These are phyloP conservation scores for Yamadazyma kanchanaburiensis DNA, from an alignment of 1,139 yeast genomes.

Conservation along the genomic window DNA sequence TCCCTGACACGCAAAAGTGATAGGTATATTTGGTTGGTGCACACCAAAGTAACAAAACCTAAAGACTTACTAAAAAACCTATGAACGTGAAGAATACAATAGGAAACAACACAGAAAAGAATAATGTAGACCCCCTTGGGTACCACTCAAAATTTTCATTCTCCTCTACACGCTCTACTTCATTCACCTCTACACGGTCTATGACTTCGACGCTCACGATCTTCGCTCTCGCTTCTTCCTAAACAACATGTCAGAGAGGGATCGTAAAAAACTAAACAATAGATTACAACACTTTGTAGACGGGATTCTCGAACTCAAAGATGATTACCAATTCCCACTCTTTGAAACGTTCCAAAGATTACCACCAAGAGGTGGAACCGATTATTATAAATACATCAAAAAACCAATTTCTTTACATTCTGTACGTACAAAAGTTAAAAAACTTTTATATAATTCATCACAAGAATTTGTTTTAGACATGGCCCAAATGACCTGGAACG, in stretches of 20 bases:
- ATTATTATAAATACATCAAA: conserved; percentile 42
- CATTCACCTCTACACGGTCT: too few species aligned
- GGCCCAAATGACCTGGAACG: conserved; percentile 87
- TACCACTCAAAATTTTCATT: too few species aligned
- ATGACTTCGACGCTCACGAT: too few species aligned
- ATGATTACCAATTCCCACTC: conserved; percentile 39
- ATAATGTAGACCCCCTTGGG: too few species aligned
- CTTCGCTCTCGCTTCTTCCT: too few species aligned
- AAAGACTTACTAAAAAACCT: too few species aligned
- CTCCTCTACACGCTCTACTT: too few species aligned
- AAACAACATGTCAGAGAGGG: conserved; percentile 26
- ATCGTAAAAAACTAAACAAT: conserved; percentile 38
- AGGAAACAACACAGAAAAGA: too few species aligned
- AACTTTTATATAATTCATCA: conserved; percentile 47
- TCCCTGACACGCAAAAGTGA: too few species aligned
- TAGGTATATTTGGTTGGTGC: too few species aligned
- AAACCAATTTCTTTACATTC: conserved; percentile 44
- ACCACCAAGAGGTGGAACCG: conserved; percentile 50
- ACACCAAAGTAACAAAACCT: too few species aligned
- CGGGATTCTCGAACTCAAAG: conserved; percentile 42
- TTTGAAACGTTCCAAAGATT: conserved; percentile 49
- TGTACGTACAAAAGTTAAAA: conserved; percentile 42
- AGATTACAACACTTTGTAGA: conserved; percentile 39
- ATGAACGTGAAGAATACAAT: too few species aligned
- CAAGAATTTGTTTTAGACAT: conserved; percentile 73